A percentile compares a stretch with the other conserved stretches of the same genome.
Conservation (phyloP, 2,329 filamentous ascomycete genomes). For the Botrytis paeoniae region DNA sequence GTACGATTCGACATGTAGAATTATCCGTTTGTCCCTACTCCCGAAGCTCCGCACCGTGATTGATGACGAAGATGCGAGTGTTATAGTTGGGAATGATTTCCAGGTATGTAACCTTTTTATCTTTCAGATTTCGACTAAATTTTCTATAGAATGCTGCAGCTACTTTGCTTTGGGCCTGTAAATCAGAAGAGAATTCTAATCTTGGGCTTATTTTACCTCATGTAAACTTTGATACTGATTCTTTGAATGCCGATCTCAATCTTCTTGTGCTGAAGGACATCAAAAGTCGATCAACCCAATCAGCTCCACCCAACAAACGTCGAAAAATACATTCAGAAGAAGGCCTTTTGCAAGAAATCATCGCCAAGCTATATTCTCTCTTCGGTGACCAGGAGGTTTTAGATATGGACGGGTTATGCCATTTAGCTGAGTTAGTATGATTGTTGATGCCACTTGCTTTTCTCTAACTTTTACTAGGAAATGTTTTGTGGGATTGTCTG, state of each 20-base stretch:
- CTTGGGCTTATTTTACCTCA: slow-evolving; percentile 2
- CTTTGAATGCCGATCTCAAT: slow-evolving; percentile 31
- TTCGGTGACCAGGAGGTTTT: slow-evolving; percentile 39
- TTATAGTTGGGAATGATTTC: slow-evolving; percentile 30
- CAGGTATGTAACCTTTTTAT: slow-evolving; percentile 26
- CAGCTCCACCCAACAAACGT: slow-evolving; percentile 33
- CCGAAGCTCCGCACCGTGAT: slow-evolving; percentile 26
- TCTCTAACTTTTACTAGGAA: slow-evolving; percentile 29
- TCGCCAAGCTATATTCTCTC: slow-evolving; percentile 36
- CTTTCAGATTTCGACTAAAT: slow-evolving; percentile 19
- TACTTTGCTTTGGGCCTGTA: slow-evolving; percentile 28
- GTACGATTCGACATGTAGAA: slow-evolving; percentile 29
- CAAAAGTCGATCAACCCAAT: slow-evolving; percentile 1
- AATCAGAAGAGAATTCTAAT: slow-evolving; percentile 6
- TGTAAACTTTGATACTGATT: slow-evolving; percentile 27
- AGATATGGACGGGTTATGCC: slow-evolving; percentile 43
- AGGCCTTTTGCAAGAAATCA: slow-evolving; percentile 37
- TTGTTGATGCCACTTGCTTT: not conserved
- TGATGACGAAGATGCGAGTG: slow-evolving; percentile 13
- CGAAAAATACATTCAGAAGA: slow-evolving; percentile 36
- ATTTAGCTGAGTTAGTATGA: slow-evolving; percentile 48
- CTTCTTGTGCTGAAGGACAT: slow-evolving; percentile 24
- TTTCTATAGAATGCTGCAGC: slow-evolving; percentile 25
- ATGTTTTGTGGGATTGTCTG: slow-evolving; percentile 47
- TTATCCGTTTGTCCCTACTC: slow-evolving; percentile 28